phyloP scores from a whole-genome alignment of 805 yeast genomes.

The Starmerella riodocensis region DNA sequence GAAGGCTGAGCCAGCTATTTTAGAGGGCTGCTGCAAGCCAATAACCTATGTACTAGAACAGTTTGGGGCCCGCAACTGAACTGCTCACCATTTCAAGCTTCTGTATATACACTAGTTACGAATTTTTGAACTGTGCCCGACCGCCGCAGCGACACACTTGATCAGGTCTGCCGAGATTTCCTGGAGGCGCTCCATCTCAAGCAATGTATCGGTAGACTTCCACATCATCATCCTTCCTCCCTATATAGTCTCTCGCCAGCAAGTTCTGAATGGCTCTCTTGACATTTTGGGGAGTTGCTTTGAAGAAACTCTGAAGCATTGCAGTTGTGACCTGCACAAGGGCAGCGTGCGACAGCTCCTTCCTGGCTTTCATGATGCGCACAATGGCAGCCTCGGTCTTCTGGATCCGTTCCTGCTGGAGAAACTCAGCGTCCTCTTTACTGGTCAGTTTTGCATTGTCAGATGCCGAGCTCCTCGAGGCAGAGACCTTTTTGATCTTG shows the following conservation, averaged over 20 bases:
- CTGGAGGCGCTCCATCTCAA: too few relatives aligned
- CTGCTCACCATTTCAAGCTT: too few relatives aligned
- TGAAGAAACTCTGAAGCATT: constrained; percentile 67
- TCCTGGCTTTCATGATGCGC: constrained; percentile 88
- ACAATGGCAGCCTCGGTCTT: constrained; percentile 83
- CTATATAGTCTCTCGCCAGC: constrained; percentile 72
- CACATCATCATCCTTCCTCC: constrained; percentile 43
- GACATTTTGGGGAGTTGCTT: constrained; percentile 69
- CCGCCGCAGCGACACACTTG: too few relatives aligned
- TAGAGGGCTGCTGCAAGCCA: too few relatives aligned
- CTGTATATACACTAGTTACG: too few relatives aligned
- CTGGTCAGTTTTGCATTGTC: constrained; percentile 34
- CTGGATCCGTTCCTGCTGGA: constrained; percentile 62
- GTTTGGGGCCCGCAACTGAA: too few relatives aligned
- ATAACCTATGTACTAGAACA: too few relatives aligned
- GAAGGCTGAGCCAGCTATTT: too few relatives aligned
- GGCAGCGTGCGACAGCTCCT: constrained; percentile 58
- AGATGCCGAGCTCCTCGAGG: constrained; percentile 45
- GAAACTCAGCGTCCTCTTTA: constrained; percentile 24
- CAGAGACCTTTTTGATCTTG: constrained; percentile 23
- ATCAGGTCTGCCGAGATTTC: too few relatives aligned
- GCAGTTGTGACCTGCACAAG: constrained; percentile 76
- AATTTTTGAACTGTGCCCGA: too few relatives aligned
- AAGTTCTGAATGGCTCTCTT: constrained; percentile 75
- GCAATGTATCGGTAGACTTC: constrained; percentile 16